Conservation (phyloP, 352 stramenopile genomes). For the Pythium phragmiticola region DNA sequence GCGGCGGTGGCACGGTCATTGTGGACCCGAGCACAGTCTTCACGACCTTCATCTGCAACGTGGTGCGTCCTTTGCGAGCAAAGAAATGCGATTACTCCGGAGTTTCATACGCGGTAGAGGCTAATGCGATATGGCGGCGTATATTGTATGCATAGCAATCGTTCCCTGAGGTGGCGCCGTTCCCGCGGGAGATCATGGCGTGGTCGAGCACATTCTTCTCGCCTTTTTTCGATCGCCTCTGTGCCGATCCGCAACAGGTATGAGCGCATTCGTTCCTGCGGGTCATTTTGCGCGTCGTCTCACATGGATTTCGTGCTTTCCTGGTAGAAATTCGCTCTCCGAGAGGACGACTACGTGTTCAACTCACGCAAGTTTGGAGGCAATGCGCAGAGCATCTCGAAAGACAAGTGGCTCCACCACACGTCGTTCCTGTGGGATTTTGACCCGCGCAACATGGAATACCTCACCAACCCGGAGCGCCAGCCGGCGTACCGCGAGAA, state of each 20-base stretch:
- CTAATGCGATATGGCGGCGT: not conserved
- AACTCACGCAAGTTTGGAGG: conserved; percentile 94
- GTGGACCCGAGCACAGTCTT: conserved; percentile 94
- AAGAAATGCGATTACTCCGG: not conserved
- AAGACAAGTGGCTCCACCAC: conserved; percentile 95
- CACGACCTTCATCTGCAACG: conserved; percentile 91
- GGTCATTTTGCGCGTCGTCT: not conserved
- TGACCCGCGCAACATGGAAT: conserved; percentile 92
- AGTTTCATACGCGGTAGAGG: too few species aligned
- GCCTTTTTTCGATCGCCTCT: conserved; percentile 70
- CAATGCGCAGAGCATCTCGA: conserved; percentile 96
- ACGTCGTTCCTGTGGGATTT: conserved; percentile 98
- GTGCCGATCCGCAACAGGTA: conserved; percentile 26
- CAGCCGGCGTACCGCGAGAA: conserved; percentile 94
- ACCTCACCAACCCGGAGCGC: conserved; percentile 93
- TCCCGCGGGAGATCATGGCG: conserved; percentile 92
- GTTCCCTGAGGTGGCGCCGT: conserved; percentile 76
- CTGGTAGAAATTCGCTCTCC: conserved; percentile 82
- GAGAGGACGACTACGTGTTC: conserved; percentile 97
- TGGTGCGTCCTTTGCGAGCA: conserved; percentile 28
- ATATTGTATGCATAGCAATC: conserved; percentile 41
- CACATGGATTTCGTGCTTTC: not conserved
- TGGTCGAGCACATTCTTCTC: conserved; percentile 85
- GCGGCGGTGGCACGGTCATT: conserved; percentile 96
- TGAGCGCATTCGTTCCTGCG: not conserved